Evolutionary conservation across 2,329 filamentous ascomycete genomes (phyloP), one percentile per base, ranked within the genome.

Genomic region (Phyllosticta citribraziliensis): DNA sequence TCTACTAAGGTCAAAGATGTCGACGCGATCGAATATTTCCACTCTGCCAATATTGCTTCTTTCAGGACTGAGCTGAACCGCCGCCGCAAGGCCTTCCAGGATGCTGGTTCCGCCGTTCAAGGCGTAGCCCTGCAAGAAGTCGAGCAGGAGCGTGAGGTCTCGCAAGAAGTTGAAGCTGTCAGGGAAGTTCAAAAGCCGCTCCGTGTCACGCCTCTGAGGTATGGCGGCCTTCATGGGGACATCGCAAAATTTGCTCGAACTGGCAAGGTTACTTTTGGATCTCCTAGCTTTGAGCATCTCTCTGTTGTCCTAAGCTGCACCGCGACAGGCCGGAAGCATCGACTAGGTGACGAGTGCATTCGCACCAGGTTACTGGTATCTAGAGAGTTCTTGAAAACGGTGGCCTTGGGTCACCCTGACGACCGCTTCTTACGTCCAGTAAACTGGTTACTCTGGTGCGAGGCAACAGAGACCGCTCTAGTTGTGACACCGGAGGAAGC

Each of bases 401-500:
- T 84, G 1, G 14, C n/a, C 4, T 2, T 70, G 72, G 62, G 62
- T 67, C 17, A 52, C 56, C 64, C 79, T 64, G 70, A 74, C 58
- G 76, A 80, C 56, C 72, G 76, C 27, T 79, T 78, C 57, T 58
- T 73, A 61, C 76, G 79, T 1, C 71, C 80, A 0, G 81, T 86
- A 0, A 80, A 84, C 25, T 89, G 84, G 84, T 67, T 89, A 2
- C 69, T 88, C 0, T 87, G 80, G 79, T 82, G 79, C 62, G 65
- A 65, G 0, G n/a, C 65, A 0, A 72, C 73, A 0, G 66, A 81
- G 8, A 79, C 75, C 0, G 85, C 79, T 0, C 64, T 89, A 0
- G 68, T 88, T 1, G 67, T 88, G 1, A 83, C 82, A 27, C 82
- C 84, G 0, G 85, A 88, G 64, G 86, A 89, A 67, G 84, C 80